phyloP scores from a whole-genome alignment of 2,329 filamentous ascomycete species.

The Chalara sp. region DNA sequence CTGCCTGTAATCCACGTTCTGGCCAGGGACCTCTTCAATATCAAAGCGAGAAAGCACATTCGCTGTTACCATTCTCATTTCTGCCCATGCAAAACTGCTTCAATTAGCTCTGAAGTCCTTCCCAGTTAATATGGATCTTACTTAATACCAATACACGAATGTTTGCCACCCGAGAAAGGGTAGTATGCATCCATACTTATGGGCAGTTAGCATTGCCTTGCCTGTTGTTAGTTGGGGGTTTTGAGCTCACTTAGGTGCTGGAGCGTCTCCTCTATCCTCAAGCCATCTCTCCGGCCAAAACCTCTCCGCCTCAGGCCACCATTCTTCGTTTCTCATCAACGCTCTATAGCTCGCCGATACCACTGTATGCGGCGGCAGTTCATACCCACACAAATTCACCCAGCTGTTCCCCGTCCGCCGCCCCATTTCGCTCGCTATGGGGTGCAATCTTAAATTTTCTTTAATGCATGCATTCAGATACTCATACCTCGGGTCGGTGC shows the following conservation, averaged over 20 bases:
- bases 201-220: neutral
- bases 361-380: constrained; percentile 6
- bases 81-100: constrained; percentile 18
- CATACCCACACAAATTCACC: constrained; percentile 5
- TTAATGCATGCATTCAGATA: constrained; percentile 6
- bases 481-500: constrained; percentile 1
- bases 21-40: constrained; percentile 15
- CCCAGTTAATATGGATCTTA: neutral
- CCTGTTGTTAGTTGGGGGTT: neutral
- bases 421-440: constrained; percentile 5
- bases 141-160: constrained; percentile 22
- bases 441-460: constrained; percentile 4
- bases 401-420: constrained; percentile 4
- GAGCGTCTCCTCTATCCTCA: neutral
- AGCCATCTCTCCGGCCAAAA: constrained; percentile 9
- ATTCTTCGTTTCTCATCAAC: constrained; percentile 2
- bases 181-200: constrained; percentile 5
- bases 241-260: neutral
- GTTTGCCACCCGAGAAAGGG: constrained; percentile 16
- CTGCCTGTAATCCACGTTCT: constrained; percentile 19
- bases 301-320: constrained; percentile 2
- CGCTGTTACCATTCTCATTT: constrained; percentile 20
- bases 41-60: constrained; percentile 18
- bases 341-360: constrained; percentile 3
- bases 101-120: neutral